These are phyloP conservation scores for Sclerotinia glacialis DNA, from an alignment of 2,329 filamentous ascomycete species.

Conservation along the genomic window DNA sequence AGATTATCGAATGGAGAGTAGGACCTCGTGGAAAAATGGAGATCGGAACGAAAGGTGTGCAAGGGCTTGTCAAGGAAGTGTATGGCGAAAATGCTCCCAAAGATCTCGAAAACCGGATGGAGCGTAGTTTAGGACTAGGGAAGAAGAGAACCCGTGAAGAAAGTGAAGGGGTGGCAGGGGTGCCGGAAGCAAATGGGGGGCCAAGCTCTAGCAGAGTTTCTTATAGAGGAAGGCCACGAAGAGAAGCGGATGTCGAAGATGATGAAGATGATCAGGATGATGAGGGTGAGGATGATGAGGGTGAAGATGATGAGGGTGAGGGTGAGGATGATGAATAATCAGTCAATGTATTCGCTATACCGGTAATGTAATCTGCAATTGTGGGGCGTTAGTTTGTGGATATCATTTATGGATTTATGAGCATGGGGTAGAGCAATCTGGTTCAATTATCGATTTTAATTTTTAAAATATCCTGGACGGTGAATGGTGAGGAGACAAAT, in stretches of 20 bases:
- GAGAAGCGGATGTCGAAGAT: slow-evolving; percentile 3
- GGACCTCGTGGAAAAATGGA: slow-evolving; percentile 85
- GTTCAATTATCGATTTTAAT: not conserved
- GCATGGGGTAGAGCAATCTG: not conserved
- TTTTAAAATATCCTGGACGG: not conserved
- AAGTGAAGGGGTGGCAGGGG: slow-evolving; percentile 29
- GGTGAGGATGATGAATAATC: slow-evolving; percentile 4
- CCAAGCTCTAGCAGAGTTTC: slow-evolving; percentile 15
- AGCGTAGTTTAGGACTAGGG: slow-evolving; percentile 58
- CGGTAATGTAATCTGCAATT: not conserved
- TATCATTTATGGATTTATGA: not conserved
- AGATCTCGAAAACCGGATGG: slow-evolving; percentile 58
- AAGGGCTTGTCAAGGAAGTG: slow-evolving; percentile 62
- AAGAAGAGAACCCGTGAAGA: slow-evolving; percentile 26
- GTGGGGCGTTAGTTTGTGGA: not conserved
- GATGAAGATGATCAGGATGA: slow-evolving; percentile 5
- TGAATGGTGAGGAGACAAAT: not conserved
- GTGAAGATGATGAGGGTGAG: slow-evolving; percentile 18
- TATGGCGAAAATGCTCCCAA: slow-evolving; percentile 52
- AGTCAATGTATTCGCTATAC: not conserved
- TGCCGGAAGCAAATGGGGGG: slow-evolving; percentile 24
- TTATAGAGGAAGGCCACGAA: slow-evolving; percentile 2
- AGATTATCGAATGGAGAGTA: slow-evolving; percentile 76
- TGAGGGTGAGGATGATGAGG: slow-evolving; percentile 14
- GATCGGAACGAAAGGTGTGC: slow-evolving; percentile 73